Evolutionary conservation across 2,329 filamentous ascomycete genomes (phyloP).

Genomic region (Talaromyces islandicus): DNA sequence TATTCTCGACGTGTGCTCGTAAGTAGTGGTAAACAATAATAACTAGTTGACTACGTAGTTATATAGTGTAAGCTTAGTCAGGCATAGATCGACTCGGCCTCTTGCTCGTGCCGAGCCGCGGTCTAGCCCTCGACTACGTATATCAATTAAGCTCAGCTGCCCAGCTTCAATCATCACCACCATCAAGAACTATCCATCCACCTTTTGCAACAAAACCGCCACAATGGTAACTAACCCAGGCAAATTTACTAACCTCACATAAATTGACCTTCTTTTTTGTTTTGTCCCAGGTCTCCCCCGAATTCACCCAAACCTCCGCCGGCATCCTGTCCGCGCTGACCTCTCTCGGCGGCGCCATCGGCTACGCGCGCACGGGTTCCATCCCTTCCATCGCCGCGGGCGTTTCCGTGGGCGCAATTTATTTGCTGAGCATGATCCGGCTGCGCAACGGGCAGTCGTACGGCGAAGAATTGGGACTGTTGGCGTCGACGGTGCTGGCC

Average conservation of each 20-base stretch:
- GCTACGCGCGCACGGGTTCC: constrained; percentile 78
- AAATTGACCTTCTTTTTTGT: background rate
- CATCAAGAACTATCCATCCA: background rate
- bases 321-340: constrained; percentile 76
- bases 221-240: background rate
- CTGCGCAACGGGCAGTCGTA: constrained; percentile 70
- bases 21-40: too few species aligned
- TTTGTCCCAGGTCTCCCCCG: constrained; percentile 11
- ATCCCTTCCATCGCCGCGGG: constrained; percentile 83
- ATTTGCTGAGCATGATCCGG: constrained; percentile 75
- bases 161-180: background rate
- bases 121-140: background rate
- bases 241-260: background rate
- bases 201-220: background rate
- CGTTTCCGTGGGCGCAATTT: constrained; percentile 69
- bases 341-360: constrained; percentile 78
- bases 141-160: background rate
- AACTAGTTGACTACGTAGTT: too few species aligned
- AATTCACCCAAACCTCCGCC: constrained; percentile 52
- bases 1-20: background rate
- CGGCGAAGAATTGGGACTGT: constrained; percentile 79
- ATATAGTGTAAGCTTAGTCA: background rate
- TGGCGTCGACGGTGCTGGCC: constrained; percentile 79
- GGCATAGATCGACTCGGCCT: background rate
- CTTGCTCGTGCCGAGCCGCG: background rate